These are phyloP conservation scores for Tubosaeta sp. DNA, from an alignment of 768 basidiomycete genomes.

Conservation along the genomic window DNA sequence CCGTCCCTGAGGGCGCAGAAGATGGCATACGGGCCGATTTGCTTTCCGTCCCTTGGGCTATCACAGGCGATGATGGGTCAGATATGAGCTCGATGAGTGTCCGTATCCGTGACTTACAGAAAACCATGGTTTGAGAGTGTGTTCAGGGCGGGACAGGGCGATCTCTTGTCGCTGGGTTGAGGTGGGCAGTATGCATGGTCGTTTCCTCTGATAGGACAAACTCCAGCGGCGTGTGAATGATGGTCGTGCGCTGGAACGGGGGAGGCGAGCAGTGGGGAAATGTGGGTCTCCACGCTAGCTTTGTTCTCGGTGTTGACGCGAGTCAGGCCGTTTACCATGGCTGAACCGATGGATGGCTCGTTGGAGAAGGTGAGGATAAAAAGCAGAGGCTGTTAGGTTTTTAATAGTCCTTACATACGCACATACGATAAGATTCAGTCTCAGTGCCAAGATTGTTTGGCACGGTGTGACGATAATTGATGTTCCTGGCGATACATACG, in stretches of 20 bases:
- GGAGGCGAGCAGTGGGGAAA: conserved; percentile 6
- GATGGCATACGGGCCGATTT: conserved; percentile 39
- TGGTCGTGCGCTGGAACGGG: conserved; percentile 16
- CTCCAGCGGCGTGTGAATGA: conserved; percentile 16
- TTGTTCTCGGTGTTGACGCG: neutral
- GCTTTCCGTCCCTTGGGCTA: conserved; percentile 50
- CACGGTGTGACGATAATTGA: neutral
- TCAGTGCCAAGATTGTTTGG: neutral
- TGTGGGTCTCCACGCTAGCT: neutral
- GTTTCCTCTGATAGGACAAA: conserved; percentile 40
- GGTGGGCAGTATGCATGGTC: conserved; percentile 41
- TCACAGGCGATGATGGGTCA: neutral
- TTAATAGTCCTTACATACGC: neutral
- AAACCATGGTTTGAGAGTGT: conserved; percentile 73
- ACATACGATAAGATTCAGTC: neutral
- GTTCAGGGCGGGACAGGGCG: conserved; percentile 72
- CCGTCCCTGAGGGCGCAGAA: conserved; percentile 42
- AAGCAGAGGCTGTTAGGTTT: neutral
- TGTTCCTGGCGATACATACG: neutral
- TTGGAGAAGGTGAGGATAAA: neutral
- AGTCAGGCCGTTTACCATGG: conserved; percentile 4
- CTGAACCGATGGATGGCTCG: too few relatives aligned
- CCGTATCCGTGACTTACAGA: conserved; percentile 43
- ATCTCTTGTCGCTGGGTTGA: conserved; percentile 48
- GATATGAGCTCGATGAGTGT: neutral